A percentile compares a stretch with the other conserved stretches of the same genome.
phyloP scores from a whole-genome alignment of 1,139 yeast genomes.

The Debaryomyces subglobosus region DNA sequence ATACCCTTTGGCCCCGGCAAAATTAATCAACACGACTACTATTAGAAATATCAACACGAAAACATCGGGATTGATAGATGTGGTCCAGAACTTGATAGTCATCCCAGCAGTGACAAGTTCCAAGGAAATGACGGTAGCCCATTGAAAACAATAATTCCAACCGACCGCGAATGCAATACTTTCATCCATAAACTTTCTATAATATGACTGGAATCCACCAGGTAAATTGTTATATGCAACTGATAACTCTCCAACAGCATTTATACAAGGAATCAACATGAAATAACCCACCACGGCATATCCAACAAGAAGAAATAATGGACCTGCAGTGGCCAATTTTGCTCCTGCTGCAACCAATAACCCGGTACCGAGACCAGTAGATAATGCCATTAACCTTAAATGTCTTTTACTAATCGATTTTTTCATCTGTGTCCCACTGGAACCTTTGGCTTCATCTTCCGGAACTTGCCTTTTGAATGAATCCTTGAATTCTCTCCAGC shows the following conservation, averaged over 20 bases:
- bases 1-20: constrained; percentile 45
- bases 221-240: constrained; percentile 35
- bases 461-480: constrained; percentile 35
- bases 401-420: constrained; percentile 23
- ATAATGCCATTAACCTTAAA: constrained; percentile 36
- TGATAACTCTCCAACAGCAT: constrained; percentile 38
- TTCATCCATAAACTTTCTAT: constrained; percentile 37
- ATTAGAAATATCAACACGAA: constrained; percentile 43
- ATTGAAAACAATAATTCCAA: constrained; percentile 41
- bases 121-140: constrained; percentile 38
- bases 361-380: constrained; percentile 43
- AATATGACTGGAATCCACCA: constrained; percentile 41
- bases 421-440: constrained; percentile 4
- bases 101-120: constrained; percentile 42
- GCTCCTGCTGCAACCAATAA: constrained; percentile 40
- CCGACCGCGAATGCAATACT: constrained; percentile 40
- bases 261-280: constrained; percentile 41
- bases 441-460: constrained; percentile 13
- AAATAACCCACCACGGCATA: constrained; percentile 36
- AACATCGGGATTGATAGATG: constrained; percentile 37
- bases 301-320: constrained; percentile 36
- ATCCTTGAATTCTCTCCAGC: constrained; percentile 33
- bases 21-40: constrained; percentile 37
- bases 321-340: constrained; percentile 38
- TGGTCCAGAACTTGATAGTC: constrained; percentile 38